Evolutionary conservation across 1,139 yeast genomes (phyloP).

Genomic region (Wickerhamomyces sp.): DNA sequence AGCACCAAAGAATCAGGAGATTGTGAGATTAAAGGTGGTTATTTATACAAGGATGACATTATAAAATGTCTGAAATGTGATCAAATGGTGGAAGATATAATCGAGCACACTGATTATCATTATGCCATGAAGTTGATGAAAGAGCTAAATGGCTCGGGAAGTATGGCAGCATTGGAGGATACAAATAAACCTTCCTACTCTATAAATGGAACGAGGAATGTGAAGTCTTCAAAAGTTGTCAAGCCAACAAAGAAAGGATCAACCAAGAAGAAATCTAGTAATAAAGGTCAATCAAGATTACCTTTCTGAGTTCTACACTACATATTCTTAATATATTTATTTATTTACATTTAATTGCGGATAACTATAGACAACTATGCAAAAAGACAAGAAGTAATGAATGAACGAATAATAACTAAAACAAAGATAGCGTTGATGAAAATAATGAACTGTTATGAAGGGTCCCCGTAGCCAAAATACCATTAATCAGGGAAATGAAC

Average conservation of each 20-base stretch:
- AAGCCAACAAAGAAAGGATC: not conserved
- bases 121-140: conserved; percentile 28
- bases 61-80: conserved; percentile 17
- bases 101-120: conserved; percentile 32
- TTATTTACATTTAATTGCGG: not conserved
- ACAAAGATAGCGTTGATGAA: not conserved
- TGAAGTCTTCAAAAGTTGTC: not conserved
- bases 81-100: conserved; percentile 16
- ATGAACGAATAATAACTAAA: not conserved
- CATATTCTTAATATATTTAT: not conserved
- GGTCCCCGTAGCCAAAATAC: too few relatives aligned
- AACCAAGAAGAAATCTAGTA: conserved; percentile 9
- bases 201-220: conserved; percentile 1
- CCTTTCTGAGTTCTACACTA: conserved; percentile 19
- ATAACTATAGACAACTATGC: not conserved
- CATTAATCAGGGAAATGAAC: too few relatives aligned
- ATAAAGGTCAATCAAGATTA: conserved; percentile 21
- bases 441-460: not conserved
- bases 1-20: too few relatives aligned
- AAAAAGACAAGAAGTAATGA: not conserved
- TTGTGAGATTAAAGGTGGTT: not conserved
- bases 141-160: conserved; percentile 21
- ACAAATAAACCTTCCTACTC: not conserved
- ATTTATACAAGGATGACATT: not conserved
- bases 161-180: conserved; percentile 8